Percentiles rank a stretch among this genome's conserved stretches.
These are phyloP conservation scores for Diutina mesorugosa DNA, from an alignment of 1,139 yeast species.

Conservation along the genomic window DNA sequence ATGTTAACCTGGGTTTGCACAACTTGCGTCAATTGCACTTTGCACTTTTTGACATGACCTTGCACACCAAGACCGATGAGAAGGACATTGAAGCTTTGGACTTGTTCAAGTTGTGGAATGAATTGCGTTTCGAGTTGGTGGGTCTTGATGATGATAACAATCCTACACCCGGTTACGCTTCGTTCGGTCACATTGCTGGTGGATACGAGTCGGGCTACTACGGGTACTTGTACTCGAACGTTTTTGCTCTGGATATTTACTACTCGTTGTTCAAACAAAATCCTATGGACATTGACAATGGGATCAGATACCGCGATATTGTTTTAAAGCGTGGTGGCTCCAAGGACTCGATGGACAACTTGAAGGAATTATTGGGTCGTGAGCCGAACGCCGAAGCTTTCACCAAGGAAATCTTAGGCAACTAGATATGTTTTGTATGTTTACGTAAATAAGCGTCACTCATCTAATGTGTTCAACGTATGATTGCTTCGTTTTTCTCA, in stretches of 20 bases:
- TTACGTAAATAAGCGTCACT: background rate
- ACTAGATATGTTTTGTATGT: background rate
- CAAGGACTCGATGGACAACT: conserved; percentile 49
- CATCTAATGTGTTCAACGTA: too few species aligned
- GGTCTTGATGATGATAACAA: conserved; percentile 42
- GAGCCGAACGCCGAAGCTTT: conserved; percentile 64
- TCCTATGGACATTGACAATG: conserved; percentile 53
- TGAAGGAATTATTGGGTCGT: conserved; percentile 61
- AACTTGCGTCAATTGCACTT: conserved; percentile 68
- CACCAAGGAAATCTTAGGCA: conserved; percentile 31
- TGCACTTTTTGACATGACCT: conserved; percentile 61
- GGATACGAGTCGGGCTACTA: conserved; percentile 83
- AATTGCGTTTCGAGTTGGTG: conserved; percentile 43
- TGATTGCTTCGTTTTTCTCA: background rate
- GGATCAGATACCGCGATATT: conserved; percentile 55
- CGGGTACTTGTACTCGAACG: conserved; percentile 78
- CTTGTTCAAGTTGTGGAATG: conserved; percentile 48
- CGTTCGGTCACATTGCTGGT: conserved; percentile 75
- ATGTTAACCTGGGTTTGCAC: conserved; percentile 61
- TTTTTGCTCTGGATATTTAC: conserved; percentile 75
- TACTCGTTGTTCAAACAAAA: conserved; percentile 55
- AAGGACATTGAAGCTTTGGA: conserved; percentile 28
- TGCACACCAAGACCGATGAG: conserved; percentile 42
- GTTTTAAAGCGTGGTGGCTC: conserved; percentile 66
- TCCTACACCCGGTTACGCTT: conserved; percentile 52